phyloP scores from a whole-genome alignment of 2,329 filamentous ascomycete species.

The Pyricularia grisea region DNA sequence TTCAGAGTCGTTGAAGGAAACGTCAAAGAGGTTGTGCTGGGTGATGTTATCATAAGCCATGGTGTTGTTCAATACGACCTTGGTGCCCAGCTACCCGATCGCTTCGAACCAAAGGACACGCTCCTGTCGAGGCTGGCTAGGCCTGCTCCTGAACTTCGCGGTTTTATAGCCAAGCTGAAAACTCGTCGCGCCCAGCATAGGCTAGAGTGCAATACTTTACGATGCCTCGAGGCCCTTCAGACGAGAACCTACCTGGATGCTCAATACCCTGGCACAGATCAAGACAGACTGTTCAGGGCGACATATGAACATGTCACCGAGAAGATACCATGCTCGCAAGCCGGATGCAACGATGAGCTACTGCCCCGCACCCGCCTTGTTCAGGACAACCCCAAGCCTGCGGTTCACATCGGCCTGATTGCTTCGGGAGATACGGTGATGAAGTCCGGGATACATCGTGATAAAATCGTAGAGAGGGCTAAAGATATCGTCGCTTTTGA shows the following conservation, averaged over 20 bases:
- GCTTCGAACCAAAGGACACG: slow-evolving; percentile 10
- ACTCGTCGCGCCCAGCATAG: not conserved
- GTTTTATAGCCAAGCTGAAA: slow-evolving; percentile 9
- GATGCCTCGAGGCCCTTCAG: not conserved
- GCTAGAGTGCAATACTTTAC: slow-evolving; percentile 6
- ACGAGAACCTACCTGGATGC: slow-evolving; percentile 2
- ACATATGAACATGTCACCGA: slow-evolving; percentile 7
- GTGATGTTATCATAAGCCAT: slow-evolving; percentile 16
- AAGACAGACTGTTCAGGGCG: slow-evolving; percentile 11
- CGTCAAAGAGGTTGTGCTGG: slow-evolving; percentile 10
- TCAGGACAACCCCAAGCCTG: not conserved
- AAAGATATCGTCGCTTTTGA: slow-evolving; percentile 23
- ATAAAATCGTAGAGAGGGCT: slow-evolving; percentile 12
- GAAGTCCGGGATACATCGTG: slow-evolving; percentile 20
- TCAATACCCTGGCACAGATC: slow-evolving; percentile 7
- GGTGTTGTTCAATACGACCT: slow-evolving; percentile 13
- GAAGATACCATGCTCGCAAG: slow-evolving; percentile 1
- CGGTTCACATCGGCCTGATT: slow-evolving; percentile 15
- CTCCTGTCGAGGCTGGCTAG: slow-evolving; percentile 10
- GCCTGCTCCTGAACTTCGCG: slow-evolving; percentile 8
- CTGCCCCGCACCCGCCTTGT: slow-evolving; percentile 8
- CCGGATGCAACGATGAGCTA: slow-evolving; percentile 8
- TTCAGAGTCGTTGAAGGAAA: not conserved
- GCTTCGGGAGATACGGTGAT: slow-evolving; percentile 27
- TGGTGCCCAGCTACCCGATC: slow-evolving; percentile 11